Conservation (phyloP, 2,329 filamentous ascomycete species). For the Monilinia polystroma region DNA sequence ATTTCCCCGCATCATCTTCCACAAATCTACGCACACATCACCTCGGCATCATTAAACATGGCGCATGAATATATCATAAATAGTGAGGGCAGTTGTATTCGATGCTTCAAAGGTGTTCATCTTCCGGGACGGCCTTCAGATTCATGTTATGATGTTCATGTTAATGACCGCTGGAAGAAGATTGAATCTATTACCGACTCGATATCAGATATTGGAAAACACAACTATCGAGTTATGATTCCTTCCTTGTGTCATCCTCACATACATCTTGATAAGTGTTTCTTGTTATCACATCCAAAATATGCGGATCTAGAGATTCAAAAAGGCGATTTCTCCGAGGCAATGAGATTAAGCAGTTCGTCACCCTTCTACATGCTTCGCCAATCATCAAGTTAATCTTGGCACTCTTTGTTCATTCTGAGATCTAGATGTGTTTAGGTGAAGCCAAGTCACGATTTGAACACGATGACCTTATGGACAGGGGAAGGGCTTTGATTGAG, state of each 20-base stretch:
- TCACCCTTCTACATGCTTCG: slow-evolving; percentile 15
- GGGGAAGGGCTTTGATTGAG: slow-evolving; percentile 64
- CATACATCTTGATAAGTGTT: slow-evolving; percentile 69
- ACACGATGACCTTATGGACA: slow-evolving; percentile 58
- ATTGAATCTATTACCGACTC: slow-evolving; percentile 37
- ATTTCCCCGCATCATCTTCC: slow-evolving; percentile 1
- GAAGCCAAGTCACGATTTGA: slow-evolving; percentile 64
- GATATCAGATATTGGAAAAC: slow-evolving; percentile 5
- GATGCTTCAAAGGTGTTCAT: slow-evolving; percentile 34
- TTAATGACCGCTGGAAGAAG: slow-evolving; percentile 30
- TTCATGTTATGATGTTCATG: slow-evolving; percentile 41
- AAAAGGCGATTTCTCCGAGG: slow-evolving; percentile 64
- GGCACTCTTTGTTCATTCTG: slow-evolving; percentile 8
- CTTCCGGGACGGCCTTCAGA: slow-evolving; percentile 37
- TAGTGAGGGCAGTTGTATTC: no score
- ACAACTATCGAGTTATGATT: slow-evolving; percentile 42
- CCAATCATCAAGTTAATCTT: slow-evolving; percentile 9
- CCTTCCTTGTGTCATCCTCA: slow-evolving; percentile 69
- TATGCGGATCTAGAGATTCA: slow-evolving; percentile 60
- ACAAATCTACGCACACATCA: background rate
- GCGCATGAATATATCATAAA: background rate
- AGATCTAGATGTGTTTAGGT: slow-evolving; percentile 27
- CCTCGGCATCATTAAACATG: background rate
- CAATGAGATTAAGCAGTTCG: slow-evolving; percentile 53
- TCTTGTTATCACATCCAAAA: slow-evolving; percentile 56